Conservation (phyloP, 2,329 filamentous ascomycete genomes). For the Colletotrichum paranaense region DNA sequence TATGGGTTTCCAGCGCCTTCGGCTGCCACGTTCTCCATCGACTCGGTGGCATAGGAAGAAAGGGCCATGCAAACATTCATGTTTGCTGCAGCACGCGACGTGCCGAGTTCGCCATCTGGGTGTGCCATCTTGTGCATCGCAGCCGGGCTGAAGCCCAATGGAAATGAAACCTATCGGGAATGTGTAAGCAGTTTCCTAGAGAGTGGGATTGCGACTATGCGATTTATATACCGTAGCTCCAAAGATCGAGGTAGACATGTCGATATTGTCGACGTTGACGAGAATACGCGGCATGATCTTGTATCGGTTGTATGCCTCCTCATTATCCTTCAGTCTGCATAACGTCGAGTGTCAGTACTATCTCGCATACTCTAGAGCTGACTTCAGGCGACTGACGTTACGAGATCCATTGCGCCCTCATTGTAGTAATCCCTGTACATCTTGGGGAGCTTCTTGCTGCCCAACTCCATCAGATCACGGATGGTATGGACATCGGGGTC, state of each 20-base stretch:
- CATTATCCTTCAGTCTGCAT: slow-evolving; percentile 59
- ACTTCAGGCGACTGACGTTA: slow-evolving; percentile 48
- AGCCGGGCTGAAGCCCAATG: slow-evolving; percentile 65
- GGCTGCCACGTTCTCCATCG: slow-evolving; percentile 57
- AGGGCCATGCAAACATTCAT: slow-evolving; percentile 53
- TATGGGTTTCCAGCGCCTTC: slow-evolving; percentile 48
- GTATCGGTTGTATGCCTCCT: slow-evolving; percentile 62
- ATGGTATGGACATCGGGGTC: slow-evolving; percentile 29
- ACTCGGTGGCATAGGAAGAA: slow-evolving; percentile 57
- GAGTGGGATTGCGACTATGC: not conserved
- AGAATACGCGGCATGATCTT: slow-evolving; percentile 60
- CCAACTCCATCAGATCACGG: slow-evolving; percentile 52
- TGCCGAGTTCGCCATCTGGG: slow-evolving; percentile 61
- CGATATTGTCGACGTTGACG: slow-evolving; percentile 49
- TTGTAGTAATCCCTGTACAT: slow-evolving; percentile 65
- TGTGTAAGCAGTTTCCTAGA: not conserved
- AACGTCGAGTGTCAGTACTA: slow-evolving; percentile 32
- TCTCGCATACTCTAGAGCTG: not conserved
- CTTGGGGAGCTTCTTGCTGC: slow-evolving; percentile 49
- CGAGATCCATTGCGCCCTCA: slow-evolving; percentile 65
- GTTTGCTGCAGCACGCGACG: slow-evolving; percentile 57
- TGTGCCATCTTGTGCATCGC: slow-evolving; percentile 67
- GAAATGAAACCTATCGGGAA: slow-evolving; percentile 50
- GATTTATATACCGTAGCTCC: slow-evolving; percentile 44
- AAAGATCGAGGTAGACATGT: slow-evolving; percentile 55